Percentiles rank a stretch among this genome's conserved stretches.
phyloP scores from a whole-genome alignment of 257 asterid genomes.

The Lantana camara region DNA sequence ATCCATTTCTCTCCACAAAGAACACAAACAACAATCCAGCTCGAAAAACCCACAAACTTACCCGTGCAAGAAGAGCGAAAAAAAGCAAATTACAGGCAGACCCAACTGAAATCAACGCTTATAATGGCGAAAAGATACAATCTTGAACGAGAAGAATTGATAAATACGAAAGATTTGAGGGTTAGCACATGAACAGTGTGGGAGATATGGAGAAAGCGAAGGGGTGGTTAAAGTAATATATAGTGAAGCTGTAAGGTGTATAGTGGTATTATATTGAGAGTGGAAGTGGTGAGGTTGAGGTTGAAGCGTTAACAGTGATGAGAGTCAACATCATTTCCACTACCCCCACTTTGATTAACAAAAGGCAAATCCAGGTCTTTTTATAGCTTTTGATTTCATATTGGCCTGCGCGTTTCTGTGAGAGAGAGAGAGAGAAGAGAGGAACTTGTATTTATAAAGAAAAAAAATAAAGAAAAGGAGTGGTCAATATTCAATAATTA shows the following conservation, averaged over 20 bases:
- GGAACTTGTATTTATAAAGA: background rate
- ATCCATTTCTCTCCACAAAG: background rate
- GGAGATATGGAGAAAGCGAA: conserved; percentile 19
- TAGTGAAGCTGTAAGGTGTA: background rate
- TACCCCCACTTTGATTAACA: conserved; percentile 23
- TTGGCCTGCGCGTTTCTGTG: conserved; percentile 1
- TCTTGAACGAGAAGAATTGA: conserved; percentile 12
- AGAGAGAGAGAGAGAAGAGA: background rate
- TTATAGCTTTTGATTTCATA: conserved; percentile 30
- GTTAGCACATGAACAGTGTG: conserved; percentile 34
- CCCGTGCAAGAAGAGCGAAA: background rate
- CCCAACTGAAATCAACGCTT: conserved; percentile 17
- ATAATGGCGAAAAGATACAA: conserved; percentile 7
- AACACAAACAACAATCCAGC: background rate
- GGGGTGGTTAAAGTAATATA: background rate
- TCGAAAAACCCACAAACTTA: conserved; percentile 8
- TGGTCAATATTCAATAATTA: too few species aligned
- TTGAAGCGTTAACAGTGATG: conserved; percentile 22
- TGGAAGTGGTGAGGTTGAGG: conserved; percentile 23
- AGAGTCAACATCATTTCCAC: conserved; percentile 33
- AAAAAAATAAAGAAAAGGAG: too few species aligned
- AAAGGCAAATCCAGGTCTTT: conserved; percentile 11
- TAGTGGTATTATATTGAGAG: conserved; percentile 13
- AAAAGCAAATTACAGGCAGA: conserved; percentile 9
- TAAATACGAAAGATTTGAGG: conserved; percentile 21